phyloP scores from a whole-genome alignment of 225 moss, liverwort and hornwort genomes.

The Straminergon stramineum region DNA sequence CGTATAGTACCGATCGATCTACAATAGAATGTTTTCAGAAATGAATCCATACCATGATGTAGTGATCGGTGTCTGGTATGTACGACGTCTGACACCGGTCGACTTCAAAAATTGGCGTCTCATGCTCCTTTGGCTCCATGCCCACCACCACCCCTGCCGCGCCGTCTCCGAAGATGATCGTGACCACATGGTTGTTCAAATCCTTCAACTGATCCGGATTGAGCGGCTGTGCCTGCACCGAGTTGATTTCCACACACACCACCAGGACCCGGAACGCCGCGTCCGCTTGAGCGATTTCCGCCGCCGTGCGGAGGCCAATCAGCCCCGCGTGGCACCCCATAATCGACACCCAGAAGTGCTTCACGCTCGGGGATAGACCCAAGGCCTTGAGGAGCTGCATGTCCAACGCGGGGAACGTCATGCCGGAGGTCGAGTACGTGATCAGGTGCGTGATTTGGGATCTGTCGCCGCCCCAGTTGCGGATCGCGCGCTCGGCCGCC shows the following conservation, averaged over 20 bases:
- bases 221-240: slow-evolving; percentile 32
- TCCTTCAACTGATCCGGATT: slow-evolving; percentile 3
- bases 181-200: slow-evolving; percentile 33
- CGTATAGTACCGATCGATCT: neutral
- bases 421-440: slow-evolving; percentile 3
- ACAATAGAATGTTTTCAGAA: neutral
- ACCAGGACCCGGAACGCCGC: slow-evolving; percentile 26
- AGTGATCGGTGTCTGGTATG: slow-evolving; percentile 29
- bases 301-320: slow-evolving; percentile 37
- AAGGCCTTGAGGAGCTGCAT: slow-evolving; percentile 37
- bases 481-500: slow-evolving; percentile 18
- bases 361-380: slow-evolving; percentile 18
- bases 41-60: slow-evolving; percentile 13
- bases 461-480: slow-evolving; percentile 31
- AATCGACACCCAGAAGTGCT: slow-evolving; percentile 41
- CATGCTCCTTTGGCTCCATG: neutral
- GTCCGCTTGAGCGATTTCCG: slow-evolving; percentile 31
- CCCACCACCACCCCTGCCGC: slow-evolving; percentile 34
- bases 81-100: slow-evolving; percentile 21
- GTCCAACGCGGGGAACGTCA: slow-evolving; percentile 27
- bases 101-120: slow-evolving; percentile 31
- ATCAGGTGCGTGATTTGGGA: slow-evolving; percentile 24
- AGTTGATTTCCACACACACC: slow-evolving; percentile 43
- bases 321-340: slow-evolving; percentile 41
- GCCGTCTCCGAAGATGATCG: slow-evolving; percentile 37